Evolutionary conservation across 2,329 filamentous ascomycete genomes (phyloP).

Genomic region (Colletotrichum echinochloae): DNA sequence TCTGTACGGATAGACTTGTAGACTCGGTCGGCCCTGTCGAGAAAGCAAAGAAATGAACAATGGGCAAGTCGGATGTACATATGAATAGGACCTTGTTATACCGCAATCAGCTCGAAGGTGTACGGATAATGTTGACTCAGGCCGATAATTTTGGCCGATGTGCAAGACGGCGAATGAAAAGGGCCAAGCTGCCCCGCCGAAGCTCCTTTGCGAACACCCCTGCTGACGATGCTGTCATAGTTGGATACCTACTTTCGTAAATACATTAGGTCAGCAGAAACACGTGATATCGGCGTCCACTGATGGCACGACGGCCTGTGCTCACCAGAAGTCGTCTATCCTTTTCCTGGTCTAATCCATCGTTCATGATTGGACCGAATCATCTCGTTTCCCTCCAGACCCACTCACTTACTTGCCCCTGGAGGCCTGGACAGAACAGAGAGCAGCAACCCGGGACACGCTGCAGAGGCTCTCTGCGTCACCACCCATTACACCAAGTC

Average conservation of each 20-base stretch:
- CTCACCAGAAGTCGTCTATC: background rate
- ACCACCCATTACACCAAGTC: constrained; percentile 9
- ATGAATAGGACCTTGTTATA: constrained; percentile 4
- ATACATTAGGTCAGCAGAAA: background rate
- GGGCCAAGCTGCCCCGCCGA: constrained; percentile 27
- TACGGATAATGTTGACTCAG: constrained; percentile 31
- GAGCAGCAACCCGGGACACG: background rate
- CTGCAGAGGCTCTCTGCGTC: constrained; percentile 18
- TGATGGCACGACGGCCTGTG: background rate
- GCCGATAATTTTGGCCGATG: constrained; percentile 29
- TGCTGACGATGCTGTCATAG: constrained; percentile 13
- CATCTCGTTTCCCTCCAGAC: background rate
- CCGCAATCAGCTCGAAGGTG: background rate
- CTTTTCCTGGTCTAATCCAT: constrained; percentile 5
- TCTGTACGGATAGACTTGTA: no score
- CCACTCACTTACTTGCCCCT: constrained; percentile 4
- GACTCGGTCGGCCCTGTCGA: background rate
- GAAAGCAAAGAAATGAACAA: background rate
- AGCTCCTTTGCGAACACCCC: background rate
- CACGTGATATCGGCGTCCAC: constrained; percentile 26
- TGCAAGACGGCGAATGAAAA: constrained; percentile 36
- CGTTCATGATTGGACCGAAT: background rate
- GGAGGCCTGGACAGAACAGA: background rate
- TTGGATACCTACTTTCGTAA: background rate
- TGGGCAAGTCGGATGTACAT: constrained; percentile 1